phyloP scores from a whole-genome alignment of 176 grass and related monocot genomes.

The Leersia perrieri region DNA sequence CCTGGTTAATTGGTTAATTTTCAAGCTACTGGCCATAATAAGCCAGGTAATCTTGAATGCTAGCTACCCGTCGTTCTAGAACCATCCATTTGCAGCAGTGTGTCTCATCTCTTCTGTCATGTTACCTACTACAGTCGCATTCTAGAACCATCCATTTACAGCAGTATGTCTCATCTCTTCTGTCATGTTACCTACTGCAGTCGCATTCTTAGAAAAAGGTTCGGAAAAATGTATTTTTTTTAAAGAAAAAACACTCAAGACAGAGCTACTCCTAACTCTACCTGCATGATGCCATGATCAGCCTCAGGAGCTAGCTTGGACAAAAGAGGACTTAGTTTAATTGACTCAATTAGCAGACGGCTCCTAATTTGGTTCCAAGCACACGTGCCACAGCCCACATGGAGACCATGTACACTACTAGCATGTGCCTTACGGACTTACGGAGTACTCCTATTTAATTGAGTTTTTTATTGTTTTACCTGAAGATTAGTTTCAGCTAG shows the following conservation, averaged over 20 bases:
- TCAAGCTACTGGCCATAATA: background rate
- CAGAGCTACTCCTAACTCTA: background rate
- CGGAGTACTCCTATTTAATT: too few species aligned
- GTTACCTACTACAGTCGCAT: background rate
- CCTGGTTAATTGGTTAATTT: background rate
- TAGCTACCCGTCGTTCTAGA: background rate
- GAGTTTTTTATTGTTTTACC: background rate
- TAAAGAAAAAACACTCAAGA: background rate
- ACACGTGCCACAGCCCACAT: slow-evolving; percentile 21
- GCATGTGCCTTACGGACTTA: too few species aligned
- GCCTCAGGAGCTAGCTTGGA: background rate
- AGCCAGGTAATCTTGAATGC: background rate
- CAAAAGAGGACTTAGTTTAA: background rate
- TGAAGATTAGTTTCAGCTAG: background rate
- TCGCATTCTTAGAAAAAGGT: background rate
- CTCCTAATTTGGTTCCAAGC: background rate
- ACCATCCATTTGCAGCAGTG: background rate
- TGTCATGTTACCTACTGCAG: background rate
- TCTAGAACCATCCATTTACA: background rate
- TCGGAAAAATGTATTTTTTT: too few species aligned
- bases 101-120: background rate
- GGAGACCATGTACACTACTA: too few species aligned
- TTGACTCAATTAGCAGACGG: background rate
- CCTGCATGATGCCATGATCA: too few species aligned
- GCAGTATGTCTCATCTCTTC: background rate